Evolutionary conservation across 2,329 filamentous ascomycete species (phyloP).

Genomic region (Simplicillium aogashimaense): DNA sequence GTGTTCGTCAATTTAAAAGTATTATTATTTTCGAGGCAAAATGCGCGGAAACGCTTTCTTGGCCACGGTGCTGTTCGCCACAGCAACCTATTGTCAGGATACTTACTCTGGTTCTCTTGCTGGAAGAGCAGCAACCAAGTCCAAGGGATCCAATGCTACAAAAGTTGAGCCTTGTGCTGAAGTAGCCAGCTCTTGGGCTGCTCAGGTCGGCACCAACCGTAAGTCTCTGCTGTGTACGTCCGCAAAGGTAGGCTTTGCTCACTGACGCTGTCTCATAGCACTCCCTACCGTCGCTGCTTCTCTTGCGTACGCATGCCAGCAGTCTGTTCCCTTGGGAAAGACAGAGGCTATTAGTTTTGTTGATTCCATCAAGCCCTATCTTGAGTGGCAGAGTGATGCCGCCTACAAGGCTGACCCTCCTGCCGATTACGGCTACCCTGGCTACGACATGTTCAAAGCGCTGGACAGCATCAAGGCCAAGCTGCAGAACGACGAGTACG

Average conservation of each 20-base stretch:
- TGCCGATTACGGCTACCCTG: conserved; percentile 34
- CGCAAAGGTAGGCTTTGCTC: background rate
- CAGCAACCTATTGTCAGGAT: no score
- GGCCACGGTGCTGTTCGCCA: no score
- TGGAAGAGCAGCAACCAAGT: no score
- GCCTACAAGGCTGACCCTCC: conserved; percentile 42
- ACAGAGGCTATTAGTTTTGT: conserved; percentile 23
- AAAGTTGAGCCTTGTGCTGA: background rate
- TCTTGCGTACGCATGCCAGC: conserved; percentile 25
- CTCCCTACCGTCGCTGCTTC: conserved; percentile 22
- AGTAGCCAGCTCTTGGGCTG: background rate
- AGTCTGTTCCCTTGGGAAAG: conserved; percentile 26
- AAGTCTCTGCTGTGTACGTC: background rate
- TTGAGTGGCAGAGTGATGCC: conserved; percentile 37
- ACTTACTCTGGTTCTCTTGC: no score
- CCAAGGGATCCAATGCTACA: no score
- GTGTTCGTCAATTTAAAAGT: no score
- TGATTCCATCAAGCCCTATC: conserved; percentile 27
- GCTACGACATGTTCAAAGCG: conserved; percentile 34
- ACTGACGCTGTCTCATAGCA: background rate
- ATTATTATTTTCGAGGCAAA: no score
- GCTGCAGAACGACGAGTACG: conserved; percentile 28
- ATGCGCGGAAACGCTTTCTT: no score
- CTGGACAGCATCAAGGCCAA: conserved; percentile 35
- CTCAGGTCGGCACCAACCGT: background rate